These are phyloP conservation scores for Diplodia scrobiculata DNA, from an alignment of 2,329 filamentous ascomycete genomes.

Conservation along the genomic window DNA sequence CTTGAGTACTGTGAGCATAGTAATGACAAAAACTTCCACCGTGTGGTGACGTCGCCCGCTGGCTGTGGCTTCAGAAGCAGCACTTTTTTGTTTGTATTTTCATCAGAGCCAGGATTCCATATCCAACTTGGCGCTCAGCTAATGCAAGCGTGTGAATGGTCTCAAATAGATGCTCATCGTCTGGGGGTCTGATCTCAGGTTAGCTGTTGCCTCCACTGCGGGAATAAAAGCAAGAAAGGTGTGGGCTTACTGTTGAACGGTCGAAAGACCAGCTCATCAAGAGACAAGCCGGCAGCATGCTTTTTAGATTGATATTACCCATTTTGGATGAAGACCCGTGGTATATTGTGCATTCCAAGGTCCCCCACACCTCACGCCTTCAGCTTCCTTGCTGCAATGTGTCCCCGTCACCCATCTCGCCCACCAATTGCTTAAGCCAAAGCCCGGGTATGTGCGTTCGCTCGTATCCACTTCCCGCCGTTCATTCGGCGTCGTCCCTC, in stretches of 20 bases:
- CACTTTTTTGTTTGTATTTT: not conserved
- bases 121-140: not conserved
- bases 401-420: not conserved
- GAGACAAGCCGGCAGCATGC: constrained; percentile 23
- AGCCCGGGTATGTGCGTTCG: not conserved
- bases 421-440: not conserved
- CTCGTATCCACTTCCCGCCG: not conserved
- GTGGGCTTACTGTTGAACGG: constrained; percentile 6
- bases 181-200: not conserved
- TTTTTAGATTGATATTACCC: constrained; percentile 13
- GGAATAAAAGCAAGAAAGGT: not conserved
- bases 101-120: not conserved
- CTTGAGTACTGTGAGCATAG: not conserved
- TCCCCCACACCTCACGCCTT: not conserved
- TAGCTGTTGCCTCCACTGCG: not conserved
- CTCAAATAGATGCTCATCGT: not conserved
- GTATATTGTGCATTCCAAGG: not conserved
- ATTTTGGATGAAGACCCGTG: not conserved
- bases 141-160: not conserved
- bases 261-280: constrained; percentile 5
- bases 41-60: not conserved
- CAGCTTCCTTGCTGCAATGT: not conserved
- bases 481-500: constrained; percentile 25
- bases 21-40: not conserved
- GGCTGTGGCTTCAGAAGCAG: not conserved